These are phyloP conservation scores for Corymbia citriodora DNA, from an alignment of 441 rosid genomes.

Conservation along the genomic window DNA sequence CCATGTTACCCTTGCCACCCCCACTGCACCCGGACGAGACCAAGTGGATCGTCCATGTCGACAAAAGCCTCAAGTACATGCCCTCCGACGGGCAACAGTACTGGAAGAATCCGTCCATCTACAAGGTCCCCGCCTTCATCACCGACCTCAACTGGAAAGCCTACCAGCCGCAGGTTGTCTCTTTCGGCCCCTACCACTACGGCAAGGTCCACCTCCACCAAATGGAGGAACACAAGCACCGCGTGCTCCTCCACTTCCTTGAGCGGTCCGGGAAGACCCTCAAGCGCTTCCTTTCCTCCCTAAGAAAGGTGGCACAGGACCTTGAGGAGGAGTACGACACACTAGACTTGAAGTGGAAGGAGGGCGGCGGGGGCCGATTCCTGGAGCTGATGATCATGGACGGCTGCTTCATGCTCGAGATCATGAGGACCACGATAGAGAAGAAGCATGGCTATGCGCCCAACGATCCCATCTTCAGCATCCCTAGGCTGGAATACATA, in stretches of 20 bases:
- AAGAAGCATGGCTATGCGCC: not conserved
- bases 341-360: slow-evolving; percentile 17
- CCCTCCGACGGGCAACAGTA: too few relatives aligned
- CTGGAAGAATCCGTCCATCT: too few relatives aligned
- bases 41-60: too few relatives aligned
- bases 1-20: too few relatives aligned
- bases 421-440: slow-evolving; percentile 10
- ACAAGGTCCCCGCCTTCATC: too few relatives aligned
- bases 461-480: too few relatives aligned
- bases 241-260: slow-evolving; percentile 34
- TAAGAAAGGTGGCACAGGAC: slow-evolving; percentile 11
- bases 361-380: not conserved
- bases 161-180: too few relatives aligned
- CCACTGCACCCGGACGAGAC: too few relatives aligned
- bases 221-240: slow-evolving; percentile 35
- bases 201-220: too few relatives aligned
- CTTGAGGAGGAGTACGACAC: slow-evolving; percentile 25
- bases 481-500: too few relatives aligned
- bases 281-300: slow-evolving; percentile 1
- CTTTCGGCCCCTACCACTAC: too few relatives aligned
- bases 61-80: not conserved
- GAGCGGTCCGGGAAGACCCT: slow-evolving; percentile 18
- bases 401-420: slow-evolving; percentile 51
- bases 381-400: slow-evolving; percentile 41
- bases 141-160: too few relatives aligned